Base-by-base conservation (phyloP, 495 filamentous ascomycete genomes). In the Rhypophila decipiens region DNA sequence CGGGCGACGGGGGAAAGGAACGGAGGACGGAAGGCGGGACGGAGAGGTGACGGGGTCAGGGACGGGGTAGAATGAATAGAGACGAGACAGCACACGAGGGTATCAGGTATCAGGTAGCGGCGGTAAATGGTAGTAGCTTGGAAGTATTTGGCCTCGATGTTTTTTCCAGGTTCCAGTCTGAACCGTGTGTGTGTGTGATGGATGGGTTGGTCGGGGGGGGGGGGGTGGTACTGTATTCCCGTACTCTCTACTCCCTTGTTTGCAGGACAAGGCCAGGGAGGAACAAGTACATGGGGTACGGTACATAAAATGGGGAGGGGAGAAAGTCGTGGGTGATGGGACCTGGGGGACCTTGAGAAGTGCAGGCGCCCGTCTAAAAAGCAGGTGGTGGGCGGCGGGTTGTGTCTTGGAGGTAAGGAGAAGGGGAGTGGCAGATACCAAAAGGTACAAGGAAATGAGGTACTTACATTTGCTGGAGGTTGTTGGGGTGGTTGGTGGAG, bases 381-480 rank as follows among this genome's bases (percentile, higher is more conserved):
- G 17, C 9, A 23, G 42, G 52, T 42, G 45, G 46, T 24, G 42
- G 55, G 46, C 34, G 54, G 52, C 40, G 53, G 34, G 24, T 49
- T 23, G 18, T 45, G 53, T 47, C 43, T 48, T 43, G 49, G 20
- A 46, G 40, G 47, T 38, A 47, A 51, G 31, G 52, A 34, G 18
- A 31, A 31, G 13, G 7, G 7, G 13, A 31, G 27, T 4, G 18
- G 7, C 44, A 55, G 63, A 63, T 62, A 70, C 61, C 49, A 63
- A 61, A 60, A 55, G 63, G 63, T 66, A 71, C 67, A 68, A 69
- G 53, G 46, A 59, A 52, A 60, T 38, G 44, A 68, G 59, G 69
- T 74, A 75, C 72, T 73, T 57, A 75, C n/a, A n/a, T n/a, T n/a
- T n/a, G n/a, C 72, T 75, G 72, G 53, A 74, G 61, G 49, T 73